phyloP scores from a whole-genome alignment of 2,329 filamentous ascomycete species.

The Paracorniculantispora psalliotae region DNA sequence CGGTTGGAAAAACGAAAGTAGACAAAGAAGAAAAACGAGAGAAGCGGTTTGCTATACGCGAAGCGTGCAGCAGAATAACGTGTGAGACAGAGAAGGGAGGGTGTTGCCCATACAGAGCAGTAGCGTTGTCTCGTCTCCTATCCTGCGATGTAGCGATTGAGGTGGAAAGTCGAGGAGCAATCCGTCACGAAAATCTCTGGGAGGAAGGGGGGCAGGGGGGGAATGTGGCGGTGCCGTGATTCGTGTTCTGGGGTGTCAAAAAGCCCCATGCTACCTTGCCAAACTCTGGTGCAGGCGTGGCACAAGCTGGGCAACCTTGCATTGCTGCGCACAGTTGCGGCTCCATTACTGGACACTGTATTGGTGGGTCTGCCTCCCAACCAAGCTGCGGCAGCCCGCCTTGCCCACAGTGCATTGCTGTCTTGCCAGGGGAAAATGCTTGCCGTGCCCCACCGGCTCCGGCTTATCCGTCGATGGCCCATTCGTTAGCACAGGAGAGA shows the following conservation, averaged over 20 bases:
- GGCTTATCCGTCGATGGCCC: conserved; percentile 9
- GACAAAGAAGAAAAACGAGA: conserved; percentile 21
- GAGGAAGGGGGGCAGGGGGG: conserved; percentile 13
- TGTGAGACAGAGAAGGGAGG: neutral
- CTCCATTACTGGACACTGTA: neutral
- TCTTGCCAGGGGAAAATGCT: conserved; percentile 2
- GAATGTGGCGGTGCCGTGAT: conserved; percentile 16
- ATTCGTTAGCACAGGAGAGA: neutral
- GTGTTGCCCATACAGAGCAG: conserved; percentile 12
- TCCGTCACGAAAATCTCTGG: conserved; percentile 9
- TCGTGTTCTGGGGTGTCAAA: neutral
- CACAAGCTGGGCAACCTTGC: neutral
- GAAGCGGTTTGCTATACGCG: neutral
- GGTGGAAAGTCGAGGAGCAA: neutral
- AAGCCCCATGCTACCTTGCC: neutral
- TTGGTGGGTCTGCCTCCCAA: neutral
- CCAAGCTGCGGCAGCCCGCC: neutral
- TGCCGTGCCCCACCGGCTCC: neutral
- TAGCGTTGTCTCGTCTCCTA: conserved; percentile 10
- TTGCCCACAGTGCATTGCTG: neutral
- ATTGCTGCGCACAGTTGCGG: neutral
- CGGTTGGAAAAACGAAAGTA: conserved; percentile 13
- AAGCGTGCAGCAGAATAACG: neutral
- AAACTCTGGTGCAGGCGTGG: no score
- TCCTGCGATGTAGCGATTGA: conserved; percentile 1